These are phyloP conservation scores for Pythium grandisporangium DNA, from an alignment of 352 stramenopile species.

Conservation along the genomic window DNA sequence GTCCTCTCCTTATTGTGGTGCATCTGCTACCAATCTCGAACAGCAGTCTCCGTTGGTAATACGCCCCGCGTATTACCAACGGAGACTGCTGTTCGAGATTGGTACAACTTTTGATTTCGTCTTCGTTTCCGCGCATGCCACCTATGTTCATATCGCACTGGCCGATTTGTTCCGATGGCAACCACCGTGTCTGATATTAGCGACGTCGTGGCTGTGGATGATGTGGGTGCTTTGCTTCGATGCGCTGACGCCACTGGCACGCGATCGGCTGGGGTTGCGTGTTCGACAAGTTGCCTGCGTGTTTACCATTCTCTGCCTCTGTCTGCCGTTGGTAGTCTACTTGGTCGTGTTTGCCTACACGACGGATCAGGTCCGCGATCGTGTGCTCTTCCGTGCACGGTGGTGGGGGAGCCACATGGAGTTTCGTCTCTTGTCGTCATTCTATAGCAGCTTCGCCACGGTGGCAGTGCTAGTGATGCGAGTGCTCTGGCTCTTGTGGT, in stretches of 20 bases:
- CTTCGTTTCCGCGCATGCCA: background rate
- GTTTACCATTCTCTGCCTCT: background rate
- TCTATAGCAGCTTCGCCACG: background rate
- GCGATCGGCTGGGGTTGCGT: background rate
- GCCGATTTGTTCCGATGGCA: background rate
- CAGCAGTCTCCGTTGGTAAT: no score
- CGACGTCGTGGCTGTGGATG: background rate
- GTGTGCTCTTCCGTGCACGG: background rate
- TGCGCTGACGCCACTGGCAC: background rate
- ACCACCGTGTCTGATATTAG: background rate
- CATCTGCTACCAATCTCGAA: no score
- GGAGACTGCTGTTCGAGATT: background rate
- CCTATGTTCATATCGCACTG: background rate
- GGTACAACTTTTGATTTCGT: background rate
- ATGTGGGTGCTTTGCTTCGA: background rate
- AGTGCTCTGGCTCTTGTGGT: background rate
- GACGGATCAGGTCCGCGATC: background rate
- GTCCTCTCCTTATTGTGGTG: background rate
- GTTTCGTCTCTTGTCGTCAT: background rate
- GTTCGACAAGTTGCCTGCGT: background rate
- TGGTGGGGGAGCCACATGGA: background rate
- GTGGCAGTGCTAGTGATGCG: background rate
- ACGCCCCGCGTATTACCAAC: conserved; percentile 1
- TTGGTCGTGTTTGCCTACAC: no score
- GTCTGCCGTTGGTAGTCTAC: no score